phyloP scores from a whole-genome alignment of 257 asterid species.

The Primulina tabacum region DNA sequence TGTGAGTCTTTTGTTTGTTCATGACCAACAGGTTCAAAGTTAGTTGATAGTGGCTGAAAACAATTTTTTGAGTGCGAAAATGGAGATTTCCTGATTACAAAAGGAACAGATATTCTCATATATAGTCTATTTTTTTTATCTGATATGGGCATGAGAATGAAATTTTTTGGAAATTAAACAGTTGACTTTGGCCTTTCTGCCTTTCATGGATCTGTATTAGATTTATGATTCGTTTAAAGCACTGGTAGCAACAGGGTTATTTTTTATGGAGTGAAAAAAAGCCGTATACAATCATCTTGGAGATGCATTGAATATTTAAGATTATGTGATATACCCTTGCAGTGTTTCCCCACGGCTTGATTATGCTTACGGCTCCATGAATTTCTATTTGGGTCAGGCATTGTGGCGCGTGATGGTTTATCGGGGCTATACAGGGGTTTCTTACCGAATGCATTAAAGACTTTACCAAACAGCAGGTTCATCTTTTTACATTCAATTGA shows the following conservation, averaged over 20 bases:
- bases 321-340: neutral
- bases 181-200: neutral
- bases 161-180: neutral
- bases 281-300: neutral
- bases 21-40: neutral
- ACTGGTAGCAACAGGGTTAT: neutral
- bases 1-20: neutral
- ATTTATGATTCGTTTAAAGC: neutral
- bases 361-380: neutral
- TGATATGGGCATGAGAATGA: neutral
- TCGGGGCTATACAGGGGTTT: neutral
- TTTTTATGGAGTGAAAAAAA: neutral
- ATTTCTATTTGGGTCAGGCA: neutral
- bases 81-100: neutral
- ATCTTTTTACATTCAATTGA: neutral
- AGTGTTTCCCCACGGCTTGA: neutral
- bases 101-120: no score
- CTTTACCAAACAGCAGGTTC: neutral
- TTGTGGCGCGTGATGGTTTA: neutral
- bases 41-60: neutral
- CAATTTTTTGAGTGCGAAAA: conserved; percentile 6
- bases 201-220: neutral
- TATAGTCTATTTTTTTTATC: neutral
- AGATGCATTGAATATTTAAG: neutral
- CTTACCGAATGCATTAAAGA: neutral